Base-by-base conservation (phyloP, 2,329 filamentous ascomycete genomes). In the Claviceps quebecensis region DNA sequence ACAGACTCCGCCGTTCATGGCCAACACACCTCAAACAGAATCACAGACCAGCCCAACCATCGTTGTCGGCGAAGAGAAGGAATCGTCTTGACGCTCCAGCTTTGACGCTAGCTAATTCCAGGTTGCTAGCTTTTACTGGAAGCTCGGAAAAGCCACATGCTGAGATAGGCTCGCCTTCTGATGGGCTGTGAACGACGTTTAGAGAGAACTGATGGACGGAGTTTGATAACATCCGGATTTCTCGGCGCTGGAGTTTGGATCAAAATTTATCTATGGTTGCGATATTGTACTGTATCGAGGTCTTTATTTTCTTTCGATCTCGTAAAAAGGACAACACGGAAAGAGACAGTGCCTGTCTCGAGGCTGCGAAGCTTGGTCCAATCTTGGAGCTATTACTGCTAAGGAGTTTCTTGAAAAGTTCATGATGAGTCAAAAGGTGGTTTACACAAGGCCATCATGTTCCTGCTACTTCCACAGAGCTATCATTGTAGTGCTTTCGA, bases 121-220 rank as follows among this genome's bases (percentile, higher is more conserved):
- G 72, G 14, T 66, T 75, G 34, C 64, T 83, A 58, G 77, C 79
- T 59, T 78, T 78, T 67, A 75, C 79, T 60, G 75, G 76, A 56
- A 82, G 78, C 59, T 78, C 79, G 23, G 80, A 82, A 60, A 81
- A 81, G 67, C 59, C 68, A 48, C 67, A 69, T 49, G 60, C 61
- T 46, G 57, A 67, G 37, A 59, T 63, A 8, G 58, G 54, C 23
- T 56, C 59, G 19, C 57, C 63, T 41, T 57, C 65, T 17, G 57
- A 34, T 34, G 70, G 37, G 60, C 65, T 54, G 60, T 68, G 37
- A 58, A 58, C 26, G 60, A 55, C 23, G 57, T 58, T 22, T 57
- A 67, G 45, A 69, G 58, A 36, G 52, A 50, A 51, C 38, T 26
- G 48, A 50, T 47, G 49, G 29, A 39, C 50, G 49, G 56, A 56